Evolutionary conservation across 139 green algal species (phyloP), one percentile per base, ranked within the genome.

Genomic region (Ettlia oleoabundans): DNA sequence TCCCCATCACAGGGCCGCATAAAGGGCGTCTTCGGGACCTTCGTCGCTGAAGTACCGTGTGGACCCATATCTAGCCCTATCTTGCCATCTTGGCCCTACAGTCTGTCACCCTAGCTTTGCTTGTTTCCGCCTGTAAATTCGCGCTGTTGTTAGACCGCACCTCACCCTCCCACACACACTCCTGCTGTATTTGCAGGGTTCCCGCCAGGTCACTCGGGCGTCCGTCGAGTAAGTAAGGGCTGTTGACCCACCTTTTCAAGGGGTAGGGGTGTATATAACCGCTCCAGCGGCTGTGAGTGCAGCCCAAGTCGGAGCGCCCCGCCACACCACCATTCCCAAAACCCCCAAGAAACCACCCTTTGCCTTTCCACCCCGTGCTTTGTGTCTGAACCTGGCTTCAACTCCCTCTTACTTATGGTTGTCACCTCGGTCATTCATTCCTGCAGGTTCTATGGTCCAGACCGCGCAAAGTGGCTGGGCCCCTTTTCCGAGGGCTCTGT

Each of bases 381-480:
- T 13, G 24, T 7, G 6, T n/a, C n/a, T n/a, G n/a, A n/a, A n/a
- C n/a, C n/a, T n/a, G n/a, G n/a, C n/a, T n/a, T n/a, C n/a, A n/a
- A n/a, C n/a, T n/a, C n/a, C n/a, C n/a, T n/a, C n/a, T n/a, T n/a
- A n/a, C n/a, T n/a, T n/a, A n/a, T n/a, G n/a, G n/a, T n/a, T n/a
- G n/a, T n/a, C n/a, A n/a, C n/a, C n/a, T n/a, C n/a, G n/a, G n/a
- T n/a, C n/a, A n/a, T n/a, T n/a, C n/a, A n/a, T n/a, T n/a, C n/a
- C 2, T 67, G 72, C 72, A 78, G 83, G 47, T 65, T 65, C 55
- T 97, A 96, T 77, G 95, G 94, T 84, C 93, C 94, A 43, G 89
- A 97, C 86, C 90, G 95, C 83, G 89, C 92, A 55, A 95, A 95
- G 87, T 98, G 92, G 88, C 92, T 98, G 79, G 95, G 93, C 67